These are phyloP conservation scores for Globisporangium megalacanthum DNA, from an alignment of 352 stramenopile genomes.

Conservation along the genomic window DNA sequence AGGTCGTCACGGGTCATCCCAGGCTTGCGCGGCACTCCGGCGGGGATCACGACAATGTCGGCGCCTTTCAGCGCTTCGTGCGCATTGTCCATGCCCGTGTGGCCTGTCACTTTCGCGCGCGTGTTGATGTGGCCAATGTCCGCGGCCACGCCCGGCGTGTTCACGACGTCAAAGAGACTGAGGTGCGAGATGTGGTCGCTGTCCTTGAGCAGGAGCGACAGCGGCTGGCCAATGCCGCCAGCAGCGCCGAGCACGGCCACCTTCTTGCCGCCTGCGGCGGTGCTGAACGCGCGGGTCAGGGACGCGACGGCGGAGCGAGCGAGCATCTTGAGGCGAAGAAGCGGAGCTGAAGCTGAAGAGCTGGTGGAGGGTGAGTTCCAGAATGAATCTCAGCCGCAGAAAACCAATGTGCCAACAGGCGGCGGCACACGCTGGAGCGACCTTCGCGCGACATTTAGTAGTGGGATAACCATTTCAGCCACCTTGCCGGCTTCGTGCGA, in stretches of 20 bases:
- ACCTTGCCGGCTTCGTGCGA: background rate
- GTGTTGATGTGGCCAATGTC: constrained; percentile 95
- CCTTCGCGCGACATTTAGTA: constrained; percentile 5
- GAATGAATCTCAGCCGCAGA: constrained; percentile 10
- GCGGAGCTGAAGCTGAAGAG: background rate
- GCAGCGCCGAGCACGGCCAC: constrained; percentile 89
- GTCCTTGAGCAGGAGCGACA: constrained; percentile 98
- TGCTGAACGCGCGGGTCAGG: constrained; percentile 46
- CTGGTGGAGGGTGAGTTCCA: constrained; percentile 12
- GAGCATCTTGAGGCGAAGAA: constrained; percentile 13
- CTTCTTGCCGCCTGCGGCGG: constrained; percentile 61
- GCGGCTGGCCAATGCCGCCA: constrained; percentile 97
- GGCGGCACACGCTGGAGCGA: constrained; percentile 1
- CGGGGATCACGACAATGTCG: constrained; percentile 99
- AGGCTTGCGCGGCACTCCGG: constrained; percentile 98
- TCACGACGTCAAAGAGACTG: constrained; percentile 97
- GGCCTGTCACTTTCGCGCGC: constrained; percentile 61
- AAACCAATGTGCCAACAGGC: background rate
- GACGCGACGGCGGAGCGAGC: constrained; percentile 15
- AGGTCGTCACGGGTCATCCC: constrained; percentile 96
- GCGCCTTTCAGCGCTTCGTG: constrained; percentile 62
- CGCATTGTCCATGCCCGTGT: constrained; percentile 78
- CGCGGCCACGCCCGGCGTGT: constrained; percentile 96
- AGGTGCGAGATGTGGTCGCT: constrained; percentile 94
- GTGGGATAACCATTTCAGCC: background rate